Base-by-base conservation (phyloP, 2,329 filamentous ascomycete species). In the Pseudogymnoascus sp. region DNA sequence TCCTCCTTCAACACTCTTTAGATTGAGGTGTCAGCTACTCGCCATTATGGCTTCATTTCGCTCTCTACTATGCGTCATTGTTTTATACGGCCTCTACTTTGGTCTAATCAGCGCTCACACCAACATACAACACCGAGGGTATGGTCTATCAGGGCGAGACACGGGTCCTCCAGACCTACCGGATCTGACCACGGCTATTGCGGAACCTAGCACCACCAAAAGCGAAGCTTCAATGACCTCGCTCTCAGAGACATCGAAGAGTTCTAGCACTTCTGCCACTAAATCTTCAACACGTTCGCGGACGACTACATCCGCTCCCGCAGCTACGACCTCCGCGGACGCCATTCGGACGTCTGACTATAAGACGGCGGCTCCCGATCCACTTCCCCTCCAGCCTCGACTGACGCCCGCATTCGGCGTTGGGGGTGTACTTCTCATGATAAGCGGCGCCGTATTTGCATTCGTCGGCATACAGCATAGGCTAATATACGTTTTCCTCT, bases 401-500 rank as follows among this genome's bases (percentile, higher is more conserved):
- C 80, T 97, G 57, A 96, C 91, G 1, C 91, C 93, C 2, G 91
- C 87, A 39, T 86, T 90, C 74, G 90, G 85, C 2, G 82, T 97
- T 57, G 86, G 86, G 35, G 93, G 92, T 22, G 82, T 87, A 18
- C 77, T 97, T 58, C 78, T 97, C 63, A 79, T 97, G 43, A 71
- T 85, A 3, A 83, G 86, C 7, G 93, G 93, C n/a, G 69, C 81
- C 7, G 77, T 83, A 6, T 88, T 94, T 70, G 81, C 84, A 6
- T 74, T 96, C 18, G 81, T 96, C 66, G 92, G 92, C 1, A 90
- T 96, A 69, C 93, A 90, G 74, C 90, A 90, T 69, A 81, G 82
- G 72, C 87, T 83, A 83, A 80, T 93, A 11, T 88, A 94, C 70
- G 86, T 89, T 14, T 95, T 89, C 72, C 81, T 96, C 62, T 94